These are phyloP conservation scores for Sugiyamaella neomexicana DNA, from an alignment of 1,139 yeast genomes.

Conservation along the genomic window DNA sequence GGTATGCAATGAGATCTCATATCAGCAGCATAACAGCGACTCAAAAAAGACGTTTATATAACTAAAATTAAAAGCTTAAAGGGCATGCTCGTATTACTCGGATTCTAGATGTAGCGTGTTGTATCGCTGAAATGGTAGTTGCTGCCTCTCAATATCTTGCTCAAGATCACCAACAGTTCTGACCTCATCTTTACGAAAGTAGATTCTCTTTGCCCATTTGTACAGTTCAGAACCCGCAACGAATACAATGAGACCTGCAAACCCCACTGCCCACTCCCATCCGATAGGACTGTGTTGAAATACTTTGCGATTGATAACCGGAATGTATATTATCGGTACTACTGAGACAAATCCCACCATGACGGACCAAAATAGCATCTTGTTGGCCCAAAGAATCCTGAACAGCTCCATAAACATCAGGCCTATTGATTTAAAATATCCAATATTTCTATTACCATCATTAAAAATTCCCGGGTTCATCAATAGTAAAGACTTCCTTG, in stretches of 20 bases:
- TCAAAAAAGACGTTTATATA: no score
- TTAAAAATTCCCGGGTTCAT: slow-evolving; percentile 63
- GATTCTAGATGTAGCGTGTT: slow-evolving; percentile 4
- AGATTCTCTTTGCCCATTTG: slow-evolving; percentile 65
- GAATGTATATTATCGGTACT: slow-evolving; percentile 84
- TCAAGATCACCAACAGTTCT: not conserved
- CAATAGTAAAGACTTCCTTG: slow-evolving; percentile 68
- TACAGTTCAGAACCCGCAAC: slow-evolving; percentile 62
- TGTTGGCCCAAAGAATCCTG: slow-evolving; percentile 67
- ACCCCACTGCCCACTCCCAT: slow-evolving; percentile 81
- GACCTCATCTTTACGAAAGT: slow-evolving; percentile 35
- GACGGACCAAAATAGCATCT: slow-evolving; percentile 82
- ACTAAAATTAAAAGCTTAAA: no score
- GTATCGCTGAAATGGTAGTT: slow-evolving; percentile 7
- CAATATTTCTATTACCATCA: not conserved
- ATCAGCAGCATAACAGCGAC: no score
- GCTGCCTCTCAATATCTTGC: slow-evolving; percentile 9
- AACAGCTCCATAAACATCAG: slow-evolving; percentile 57
- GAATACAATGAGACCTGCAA: slow-evolving; percentile 63
- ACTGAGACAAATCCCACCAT: slow-evolving; percentile 67
- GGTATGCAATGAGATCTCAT: no score
- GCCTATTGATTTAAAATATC: slow-evolving; percentile 53
- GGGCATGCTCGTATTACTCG: not conserved
- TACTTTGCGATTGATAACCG: slow-evolving; percentile 77
- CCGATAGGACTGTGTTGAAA: slow-evolving; percentile 73